Base-by-base conservation (phyloP, 805 yeast species). In the Zygotorulaspora danielsina region DNA sequence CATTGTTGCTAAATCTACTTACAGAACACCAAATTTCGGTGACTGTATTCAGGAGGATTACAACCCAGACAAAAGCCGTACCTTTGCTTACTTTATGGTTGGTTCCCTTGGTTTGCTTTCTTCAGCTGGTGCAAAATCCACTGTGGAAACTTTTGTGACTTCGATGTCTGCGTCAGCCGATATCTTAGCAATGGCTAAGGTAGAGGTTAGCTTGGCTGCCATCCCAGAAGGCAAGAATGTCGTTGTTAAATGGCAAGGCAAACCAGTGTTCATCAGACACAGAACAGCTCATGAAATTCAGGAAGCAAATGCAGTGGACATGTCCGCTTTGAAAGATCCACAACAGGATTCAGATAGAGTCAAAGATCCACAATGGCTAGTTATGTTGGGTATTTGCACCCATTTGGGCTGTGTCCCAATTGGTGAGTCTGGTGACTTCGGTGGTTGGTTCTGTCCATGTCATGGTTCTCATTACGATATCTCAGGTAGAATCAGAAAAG, bases 391-490 rank as follows among this genome's bases (percentile, higher is more conserved):
- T 73, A 90, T 93, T 68, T 93, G 99, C 78, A 93, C 99, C 54
- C 99, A 93, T 70, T 81, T 93, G 76, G 99, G 99, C 69, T 93
- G 99, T 83, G 99, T 93, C 48, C 99, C 99, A 55, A 93, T 93
- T 63, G 99, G 99, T 67, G 97, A 93, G 75, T 82, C 97, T 54
- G 99, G 99, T 73, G 99, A 93, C 71, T 93, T 78, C 59, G 97
- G 97, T 67, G 99, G 99, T 67, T 93, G 99, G 99, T 93, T 93
- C 90, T 93, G 98, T 72, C 98, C 99, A 53, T 93, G 98, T 76
- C 99, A 94, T 78, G 99, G 98, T 79, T 90, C 97, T 65, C 98
- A 94, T 71, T 93, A 93, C 72, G 98, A 93, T 73, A 94, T 94
- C 73, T 89, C 97, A 50, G 99, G 99, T 70, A 90, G 99, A 82